A percentile compares a stretch with the other conserved stretches of the same genome.
Conservation (phyloP, 192 early-diverging fungal species). For the Coemansia sp. region DNA sequence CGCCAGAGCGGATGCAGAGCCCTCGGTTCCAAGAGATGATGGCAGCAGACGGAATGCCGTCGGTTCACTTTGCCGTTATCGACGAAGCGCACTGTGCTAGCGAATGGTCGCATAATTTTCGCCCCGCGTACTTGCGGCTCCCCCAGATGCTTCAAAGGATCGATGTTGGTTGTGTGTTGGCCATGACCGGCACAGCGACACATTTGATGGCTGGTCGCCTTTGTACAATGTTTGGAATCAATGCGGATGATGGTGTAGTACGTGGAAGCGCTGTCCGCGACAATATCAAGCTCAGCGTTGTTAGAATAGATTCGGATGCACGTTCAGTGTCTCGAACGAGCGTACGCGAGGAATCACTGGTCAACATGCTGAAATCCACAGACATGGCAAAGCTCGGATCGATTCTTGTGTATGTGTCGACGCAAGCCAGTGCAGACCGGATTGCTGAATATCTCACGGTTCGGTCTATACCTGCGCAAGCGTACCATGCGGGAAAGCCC, state of each 20-base stretch:
- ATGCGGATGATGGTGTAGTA: constrained; percentile 55
- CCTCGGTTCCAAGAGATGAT: constrained; percentile 64
- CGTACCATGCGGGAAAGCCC: constrained; percentile 78
- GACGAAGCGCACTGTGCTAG: constrained; percentile 86
- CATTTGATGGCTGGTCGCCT: constrained; percentile 55
- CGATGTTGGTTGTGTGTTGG: constrained; percentile 61
- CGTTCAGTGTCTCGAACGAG: constrained; percentile 10
- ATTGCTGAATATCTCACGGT: constrained; percentile 70
- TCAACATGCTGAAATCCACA: constrained; percentile 58
- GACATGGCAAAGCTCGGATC: constrained; percentile 58
- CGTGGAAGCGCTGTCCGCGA: constrained; percentile 57
- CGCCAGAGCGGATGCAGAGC: constrained; percentile 71
- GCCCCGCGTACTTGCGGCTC: constrained; percentile 70
- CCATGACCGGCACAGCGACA: constrained; percentile 77
- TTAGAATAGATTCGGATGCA: constrained; percentile 36
- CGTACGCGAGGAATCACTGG: constrained; percentile 59
- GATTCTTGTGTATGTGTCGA: constrained; percentile 70
- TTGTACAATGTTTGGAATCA: constrained; percentile 65
- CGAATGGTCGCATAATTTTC: constrained; percentile 87
- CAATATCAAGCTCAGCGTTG: constrained; percentile 67
- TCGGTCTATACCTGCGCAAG: constrained; percentile 67
- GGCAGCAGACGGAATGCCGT: constrained; percentile 52
- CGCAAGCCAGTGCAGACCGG: constrained; percentile 67
- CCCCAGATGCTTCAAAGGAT: constrained; percentile 56
- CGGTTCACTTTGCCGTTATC: constrained; percentile 65